Base-by-base conservation (phyloP, 805 yeast species). In the Teunomyces kruisii region DNA sequence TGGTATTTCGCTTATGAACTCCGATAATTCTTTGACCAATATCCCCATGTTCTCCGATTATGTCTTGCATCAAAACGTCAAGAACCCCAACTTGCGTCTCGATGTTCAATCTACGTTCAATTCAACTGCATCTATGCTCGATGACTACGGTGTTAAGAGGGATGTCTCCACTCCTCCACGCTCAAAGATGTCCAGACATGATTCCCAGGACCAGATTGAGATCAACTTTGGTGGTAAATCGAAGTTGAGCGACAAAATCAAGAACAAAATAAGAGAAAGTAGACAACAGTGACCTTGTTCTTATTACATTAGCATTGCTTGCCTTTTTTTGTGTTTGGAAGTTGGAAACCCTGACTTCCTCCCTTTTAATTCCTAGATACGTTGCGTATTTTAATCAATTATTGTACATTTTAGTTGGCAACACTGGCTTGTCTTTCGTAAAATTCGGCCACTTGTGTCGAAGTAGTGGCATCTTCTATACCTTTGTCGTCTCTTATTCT, bases 401-500 rank as follows among this genome's bases (percentile, higher is more conserved):
- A 4, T 24, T 12, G 16, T 40, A 22, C 14, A 9, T 9, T 31
- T 45, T 14, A n/a, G 27, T 39, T 39, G 26, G 58, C 59, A 9
- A 69, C 44, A 49, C 55, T 66, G 1, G 84, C 81, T 63, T 90
- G 97, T 42, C 81, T 74, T 54, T 82, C 83, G 61, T 89, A 91
- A 59, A 91, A 80, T 55, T 90, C 96, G 5, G 87, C 79, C 13
- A 91, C 81, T 65, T 90, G 95, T 16, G 86, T 86, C 28, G 94
- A 81, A 0, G 84, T 78, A 0, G 97, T 91, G 3, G 96, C 92
- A 60, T 91, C 96, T 54, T 88, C 94, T 0, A 85, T 78, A 0
- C 78, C 78, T 61, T 91, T 91, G 58, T 91, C 98, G 33, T 89
- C 96, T 59, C 98, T 76, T 15, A 86, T 72, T 45, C 95, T 72